These are phyloP conservation scores for Xylaria sp. DNA, from an alignment of 2,329 filamentous ascomycete genomes.

Conservation along the genomic window DNA sequence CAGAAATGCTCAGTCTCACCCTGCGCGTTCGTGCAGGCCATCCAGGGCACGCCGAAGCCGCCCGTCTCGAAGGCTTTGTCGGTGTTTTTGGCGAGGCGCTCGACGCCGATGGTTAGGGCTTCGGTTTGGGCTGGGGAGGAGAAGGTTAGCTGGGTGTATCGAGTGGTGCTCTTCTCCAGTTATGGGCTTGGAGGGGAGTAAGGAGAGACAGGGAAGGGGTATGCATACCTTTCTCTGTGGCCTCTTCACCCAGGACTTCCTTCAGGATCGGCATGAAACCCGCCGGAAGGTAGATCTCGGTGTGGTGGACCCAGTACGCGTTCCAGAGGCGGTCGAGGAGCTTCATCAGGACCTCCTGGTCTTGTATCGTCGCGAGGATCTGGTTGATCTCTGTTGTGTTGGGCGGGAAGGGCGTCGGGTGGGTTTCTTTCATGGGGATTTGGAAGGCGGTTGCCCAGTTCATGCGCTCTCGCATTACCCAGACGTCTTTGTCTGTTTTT, in stretches of 20 bases:
- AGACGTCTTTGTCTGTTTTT: conserved; percentile 30
- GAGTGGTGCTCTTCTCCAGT: background rate
- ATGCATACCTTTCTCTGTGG: conserved; percentile 24
- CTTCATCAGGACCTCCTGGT: conserved; percentile 22
- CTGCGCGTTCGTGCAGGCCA: conserved; percentile 32
- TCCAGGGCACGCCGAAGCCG: conserved; percentile 38
- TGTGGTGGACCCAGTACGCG: conserved; percentile 33
- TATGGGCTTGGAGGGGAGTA: background rate
- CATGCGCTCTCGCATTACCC: conserved; percentile 33
- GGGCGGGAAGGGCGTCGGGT: conserved; percentile 34
- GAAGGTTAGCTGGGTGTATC: background rate
- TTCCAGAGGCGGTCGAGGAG: conserved; percentile 33
- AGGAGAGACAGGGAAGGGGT: background rate
- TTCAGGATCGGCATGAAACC: conserved; percentile 28
- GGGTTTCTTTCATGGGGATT: conserved; percentile 31
- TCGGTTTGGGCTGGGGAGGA: conserved; percentile 24
- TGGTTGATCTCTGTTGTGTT: conserved; percentile 35
- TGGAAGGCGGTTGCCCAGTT: conserved; percentile 34
- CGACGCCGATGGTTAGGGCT: conserved; percentile 29
- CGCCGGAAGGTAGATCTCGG: conserved; percentile 26
- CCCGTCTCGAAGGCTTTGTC: conserved; percentile 34
- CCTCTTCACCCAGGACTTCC: conserved; percentile 25
- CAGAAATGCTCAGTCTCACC: conserved; percentile 35
- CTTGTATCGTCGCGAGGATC: conserved; percentile 29
- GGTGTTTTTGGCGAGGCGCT: conserved; percentile 32